Evolutionary conservation across 345 rosid species (phyloP).

Genomic region (Crucihimalaya himalaica): DNA sequence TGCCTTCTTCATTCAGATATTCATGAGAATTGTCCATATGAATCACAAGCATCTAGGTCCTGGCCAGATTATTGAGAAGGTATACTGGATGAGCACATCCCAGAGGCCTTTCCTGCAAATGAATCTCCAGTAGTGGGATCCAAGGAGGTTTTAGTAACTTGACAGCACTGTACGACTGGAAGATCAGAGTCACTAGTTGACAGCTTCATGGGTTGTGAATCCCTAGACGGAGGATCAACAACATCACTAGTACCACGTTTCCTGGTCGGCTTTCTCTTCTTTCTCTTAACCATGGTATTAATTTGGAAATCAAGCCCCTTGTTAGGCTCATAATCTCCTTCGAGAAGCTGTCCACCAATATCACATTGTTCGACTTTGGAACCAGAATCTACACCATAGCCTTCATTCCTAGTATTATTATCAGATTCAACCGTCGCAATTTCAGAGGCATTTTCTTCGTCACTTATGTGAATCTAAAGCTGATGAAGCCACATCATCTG

Average conservation of each 20-base stretch:
- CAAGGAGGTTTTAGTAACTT: constrained; percentile 39
- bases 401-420: constrained; percentile 56
- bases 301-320: constrained; percentile 75
- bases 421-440: constrained; percentile 67
- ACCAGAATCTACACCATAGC: constrained; percentile 61
- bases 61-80: constrained; percentile 17
- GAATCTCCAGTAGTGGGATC: constrained; percentile 31
- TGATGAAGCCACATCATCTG: constrained; percentile 57
- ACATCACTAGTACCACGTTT: constrained; percentile 53
- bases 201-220: constrained; percentile 38
- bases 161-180: constrained; percentile 36
- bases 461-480: constrained; percentile 53
- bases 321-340: constrained; percentile 56
- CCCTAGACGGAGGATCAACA: constrained; percentile 46
- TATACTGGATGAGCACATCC: constrained; percentile 26
- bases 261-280: constrained; percentile 74
- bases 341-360: constrained; percentile 49
- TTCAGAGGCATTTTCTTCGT: constrained; percentile 68
- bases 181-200: constrained; percentile 34
- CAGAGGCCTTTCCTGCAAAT: constrained; percentile 32
- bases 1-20: constrained; percentile 32
- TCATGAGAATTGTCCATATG: constrained; percentile 30
- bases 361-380: constrained; percentile 53
- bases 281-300: constrained; percentile 61
- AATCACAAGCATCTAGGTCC: constrained; percentile 22